These are phyloP conservation scores for Ustilago trichophora DNA, from an alignment of 1,284 basidiomycete species.

Conservation along the genomic window DNA sequence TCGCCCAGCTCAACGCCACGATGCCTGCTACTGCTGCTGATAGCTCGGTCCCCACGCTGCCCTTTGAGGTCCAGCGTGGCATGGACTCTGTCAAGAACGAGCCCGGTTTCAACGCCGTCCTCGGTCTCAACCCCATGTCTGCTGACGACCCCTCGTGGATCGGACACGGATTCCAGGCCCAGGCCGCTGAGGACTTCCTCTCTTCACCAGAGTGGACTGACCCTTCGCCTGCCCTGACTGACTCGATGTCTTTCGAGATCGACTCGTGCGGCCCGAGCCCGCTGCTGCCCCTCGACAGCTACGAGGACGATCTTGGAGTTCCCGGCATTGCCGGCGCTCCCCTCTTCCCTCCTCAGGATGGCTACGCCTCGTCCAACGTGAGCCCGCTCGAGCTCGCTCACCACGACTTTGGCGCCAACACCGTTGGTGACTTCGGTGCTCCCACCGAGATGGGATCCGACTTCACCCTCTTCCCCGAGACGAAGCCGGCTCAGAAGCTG, in stretches of 20 bases:
- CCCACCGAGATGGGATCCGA: conserved; percentile 40
- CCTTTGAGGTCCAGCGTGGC: conserved; percentile 37
- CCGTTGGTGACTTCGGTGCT: conserved; percentile 42
- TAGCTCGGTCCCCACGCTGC: conserved; percentile 29
- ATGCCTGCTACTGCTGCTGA: conserved; percentile 41
- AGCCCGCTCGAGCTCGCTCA: conserved; percentile 40
- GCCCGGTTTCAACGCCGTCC: conserved; percentile 40
- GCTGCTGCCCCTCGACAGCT: conserved; percentile 54
- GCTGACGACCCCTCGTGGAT: conserved; percentile 54
- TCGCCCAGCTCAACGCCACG: conserved; percentile 45
- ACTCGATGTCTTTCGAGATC: conserved; percentile 58
- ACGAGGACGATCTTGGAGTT: conserved; percentile 48
- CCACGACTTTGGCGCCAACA: conserved; percentile 31
- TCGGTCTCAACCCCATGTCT: conserved; percentile 54
- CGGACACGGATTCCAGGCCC: conserved; percentile 52
- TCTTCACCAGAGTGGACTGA: conserved; percentile 60
- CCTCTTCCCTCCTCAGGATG: conserved; percentile 39
- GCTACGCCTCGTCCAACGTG: conserved; percentile 47
- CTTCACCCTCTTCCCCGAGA: conserved; percentile 54
- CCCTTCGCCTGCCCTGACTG: conserved; percentile 58
- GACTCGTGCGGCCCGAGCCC: conserved; percentile 60
- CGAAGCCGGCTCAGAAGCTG: conserved; percentile 15
- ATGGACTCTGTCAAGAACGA: conserved; percentile 34
- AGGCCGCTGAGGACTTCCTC: conserved; percentile 54
- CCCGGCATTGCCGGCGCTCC: conserved; percentile 57